Evolutionary conservation across 2,329 filamentous ascomycete species (phyloP), one percentile per base, ranked within the genome.

Genomic region (Ophiostoma sp.): DNA sequence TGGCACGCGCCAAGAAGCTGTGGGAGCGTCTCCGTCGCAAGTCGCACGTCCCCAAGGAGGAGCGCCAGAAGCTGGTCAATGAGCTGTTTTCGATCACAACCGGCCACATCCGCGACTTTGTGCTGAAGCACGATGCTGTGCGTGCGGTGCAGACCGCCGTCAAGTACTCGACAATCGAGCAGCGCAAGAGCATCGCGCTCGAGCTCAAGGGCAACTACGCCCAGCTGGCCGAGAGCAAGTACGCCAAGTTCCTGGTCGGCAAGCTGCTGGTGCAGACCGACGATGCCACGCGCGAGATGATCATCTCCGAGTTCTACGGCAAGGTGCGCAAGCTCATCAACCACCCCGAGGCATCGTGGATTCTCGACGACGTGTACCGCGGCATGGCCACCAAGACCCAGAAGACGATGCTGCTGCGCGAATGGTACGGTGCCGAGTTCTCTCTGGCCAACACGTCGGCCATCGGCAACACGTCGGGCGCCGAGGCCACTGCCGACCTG

Each of bases 121-220:
- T 97, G 27, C 91, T 99, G 81, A 99, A 99, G 85, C 95, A 99
- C 78, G 95, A 99, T 77, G 92, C 93, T 47, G 94, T 97, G n/a
- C 87, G 95, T 73, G 93, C 97, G 58, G 90, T 99, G 40, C 95
- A 99, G 81, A 97, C 93, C 12, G 95, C 94, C 49, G 87, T 99
- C 79, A 99, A 99, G 79, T 99, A 99, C 79, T 90, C 92, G 64
- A 96, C 89, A 63, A 83, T 87, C 68, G 89, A 91, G 70, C 93
- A 97, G 80, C 86, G 92, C 75, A 91, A 89, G 78, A 87, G 89
- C 80, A 97, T 99, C 75, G 92, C 93, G 8, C 83, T 82, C 69
- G 95, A 99, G 78, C 84, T 99, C 68, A 88, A 91, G 78, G 93
- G 93, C 18, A 89, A 89, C 73, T 97, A 96, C 77, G 86, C 87